Conservation (phyloP, 352 stramenopile species). For the Globisporangium splendens region DNA sequence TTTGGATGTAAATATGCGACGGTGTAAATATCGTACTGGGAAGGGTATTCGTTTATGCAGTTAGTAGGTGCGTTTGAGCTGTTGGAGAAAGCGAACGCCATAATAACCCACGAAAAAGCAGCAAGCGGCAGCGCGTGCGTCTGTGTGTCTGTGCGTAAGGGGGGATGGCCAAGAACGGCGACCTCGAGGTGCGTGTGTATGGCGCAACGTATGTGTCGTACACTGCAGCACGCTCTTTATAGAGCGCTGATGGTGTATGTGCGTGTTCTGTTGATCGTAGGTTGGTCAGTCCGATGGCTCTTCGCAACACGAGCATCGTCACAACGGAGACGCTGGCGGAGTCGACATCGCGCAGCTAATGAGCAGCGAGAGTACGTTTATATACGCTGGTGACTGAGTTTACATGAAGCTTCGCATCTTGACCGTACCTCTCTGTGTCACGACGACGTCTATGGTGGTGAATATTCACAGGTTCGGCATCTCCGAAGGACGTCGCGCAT, state of each 20-base stretch:
- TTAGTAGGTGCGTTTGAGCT: not conserved
- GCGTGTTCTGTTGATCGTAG: not conserved
- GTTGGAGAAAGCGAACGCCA: too few species aligned
- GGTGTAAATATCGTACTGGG: not conserved
- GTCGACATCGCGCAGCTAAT: conserved; percentile 41
- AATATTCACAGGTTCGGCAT: conserved; percentile 23
- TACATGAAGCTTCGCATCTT: not conserved
- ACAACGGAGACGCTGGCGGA: conserved; percentile 15
- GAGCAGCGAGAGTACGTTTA: conserved; percentile 36
- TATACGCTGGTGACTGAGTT: not conserved
- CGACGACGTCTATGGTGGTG: not conserved
- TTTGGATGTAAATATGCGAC: too few species aligned
- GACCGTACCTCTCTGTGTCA: too few species aligned
- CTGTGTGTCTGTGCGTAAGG: too few species aligned
- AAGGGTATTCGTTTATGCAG: not conserved
- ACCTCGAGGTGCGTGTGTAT: not conserved
- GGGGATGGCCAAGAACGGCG: not conserved
- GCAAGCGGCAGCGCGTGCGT: not conserved
- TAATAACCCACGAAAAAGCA: not conserved
- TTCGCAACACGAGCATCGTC: not conserved
- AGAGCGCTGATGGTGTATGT: not conserved
- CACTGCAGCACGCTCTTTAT: too few species aligned
- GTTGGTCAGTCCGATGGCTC: conserved; percentile 5
- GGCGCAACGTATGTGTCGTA: too few species aligned
- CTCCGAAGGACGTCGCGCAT: conserved; percentile 54